A percentile compares a stretch with the other conserved stretches of the same genome.
Conservation (phyloP, 1,284 basidiomycete species). For the Fistulinella staudtii region DNA sequence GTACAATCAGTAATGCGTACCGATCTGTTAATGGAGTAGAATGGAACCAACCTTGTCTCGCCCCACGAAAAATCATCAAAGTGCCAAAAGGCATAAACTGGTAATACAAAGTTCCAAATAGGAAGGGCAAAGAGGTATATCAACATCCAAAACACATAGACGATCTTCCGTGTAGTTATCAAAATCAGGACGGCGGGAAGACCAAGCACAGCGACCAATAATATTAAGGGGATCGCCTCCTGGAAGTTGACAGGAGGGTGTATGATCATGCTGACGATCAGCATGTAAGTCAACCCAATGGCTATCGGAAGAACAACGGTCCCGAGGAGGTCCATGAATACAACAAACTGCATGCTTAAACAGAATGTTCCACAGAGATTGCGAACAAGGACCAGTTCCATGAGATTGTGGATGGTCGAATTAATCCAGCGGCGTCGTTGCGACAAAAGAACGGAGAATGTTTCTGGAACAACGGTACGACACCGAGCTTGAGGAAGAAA, state of each 20-base stretch:
- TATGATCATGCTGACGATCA: constrained; percentile 81
- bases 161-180: constrained; percentile 90
- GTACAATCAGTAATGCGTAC: constrained; percentile 12
- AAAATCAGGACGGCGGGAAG: constrained; percentile 91
- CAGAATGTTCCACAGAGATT: constrained; percentile 96
- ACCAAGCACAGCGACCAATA: constrained; percentile 89
- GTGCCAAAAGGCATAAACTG: constrained; percentile 97
- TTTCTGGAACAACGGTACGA: constrained; percentile 94
- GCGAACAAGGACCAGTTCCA: constrained; percentile 97
- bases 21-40: constrained; percentile 1
- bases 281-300: constrained; percentile 86
- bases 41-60: constrained; percentile 75
- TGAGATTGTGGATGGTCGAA: constrained; percentile 98
- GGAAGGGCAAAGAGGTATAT: constrained; percentile 91
- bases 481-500: constrained; percentile 96
- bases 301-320: constrained; percentile 95
- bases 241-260: constrained; percentile 82
- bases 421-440: constrained; percentile 99
- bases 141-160: constrained; percentile 98
- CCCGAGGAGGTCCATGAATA: constrained; percentile 97
- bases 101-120: constrained; percentile 93
- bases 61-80: constrained; percentile 99
- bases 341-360: constrained; percentile 97
- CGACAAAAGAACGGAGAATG: constrained; percentile 89
- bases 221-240: constrained; percentile 91